Evolutionary conservation across 495 filamentous ascomycete genomes (phyloP), one percentile per base, ranked within the genome.

Genomic region (Physcia stellaris): DNA sequence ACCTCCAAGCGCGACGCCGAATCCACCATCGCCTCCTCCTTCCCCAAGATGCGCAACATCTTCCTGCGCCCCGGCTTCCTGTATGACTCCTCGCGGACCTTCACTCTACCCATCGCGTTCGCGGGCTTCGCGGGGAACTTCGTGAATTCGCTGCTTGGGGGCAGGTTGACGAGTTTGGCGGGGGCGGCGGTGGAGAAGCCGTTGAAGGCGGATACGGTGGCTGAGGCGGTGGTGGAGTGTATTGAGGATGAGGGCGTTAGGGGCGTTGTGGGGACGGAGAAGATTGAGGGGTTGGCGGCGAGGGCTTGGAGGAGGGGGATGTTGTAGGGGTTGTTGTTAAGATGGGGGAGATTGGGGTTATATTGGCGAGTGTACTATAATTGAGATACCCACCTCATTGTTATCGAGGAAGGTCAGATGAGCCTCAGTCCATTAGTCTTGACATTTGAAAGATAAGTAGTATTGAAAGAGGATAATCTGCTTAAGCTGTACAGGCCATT

Each of bases 1-100:
- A 73, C 68, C 19, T 94, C 88, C 13, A 98, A 98, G 58, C 62
- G 90, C 33, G 84, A 93, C 52, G 90, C 90, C 12, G 90, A 98
- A 63, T 68, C 67, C 24, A 70, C 74, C 6, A 88, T 98, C 47
- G 61, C 75, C 21, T 63, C 70, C 15, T 66, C 67, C 32, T 81
- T 92, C 41, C 77, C 83, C 0, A 56, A 63, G 20, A 74, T 95
- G 70, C 73, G 90, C 15, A 70, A 65, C 29, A 63, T 96, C 24
- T 94, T 94, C 53, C 62, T 94, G 36, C 72, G 88, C 11, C 73
- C 92, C n/a, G 75, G 75, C 4, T 85, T 96, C 54, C 64, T 98
- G 60, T 98, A 85, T 53, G 90, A 98, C 53, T 73, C 67, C 36
- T 83, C 75, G 37, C 71, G 90, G 39, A 63, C 74, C 15, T 72